These are phyloP conservation scores for Candida qinlingensis DNA, from an alignment of 805 yeast genomes.

Conservation along the genomic window DNA sequence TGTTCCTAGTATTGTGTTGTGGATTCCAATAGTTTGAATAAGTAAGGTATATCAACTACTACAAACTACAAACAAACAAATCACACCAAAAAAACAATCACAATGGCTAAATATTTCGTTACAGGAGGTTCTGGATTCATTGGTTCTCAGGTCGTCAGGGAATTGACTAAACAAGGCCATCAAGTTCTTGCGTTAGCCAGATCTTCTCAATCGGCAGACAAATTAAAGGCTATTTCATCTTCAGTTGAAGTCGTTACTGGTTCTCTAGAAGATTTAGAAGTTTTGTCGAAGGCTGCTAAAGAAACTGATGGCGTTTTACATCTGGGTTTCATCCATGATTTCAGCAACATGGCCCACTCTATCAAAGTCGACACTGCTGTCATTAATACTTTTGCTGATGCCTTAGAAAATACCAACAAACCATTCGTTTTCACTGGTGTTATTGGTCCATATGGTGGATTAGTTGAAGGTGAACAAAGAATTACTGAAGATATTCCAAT, in stretches of 20 bases:
- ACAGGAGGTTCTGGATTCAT: constrained; percentile 34
- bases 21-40: too few relatives aligned
- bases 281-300: constrained; percentile 24
- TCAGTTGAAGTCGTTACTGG: constrained; percentile 25
- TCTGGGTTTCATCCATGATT: constrained; percentile 29
- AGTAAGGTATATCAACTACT: too few relatives aligned
- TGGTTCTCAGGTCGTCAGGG: constrained; percentile 24
- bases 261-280: constrained; percentile 24
- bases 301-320: constrained; percentile 33
- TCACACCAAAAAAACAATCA: not conserved
- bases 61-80: not conserved
- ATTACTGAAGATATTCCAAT: not conserved
- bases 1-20: too few relatives aligned
- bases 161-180: constrained; percentile 23
- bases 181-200: constrained; percentile 29
- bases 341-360: constrained; percentile 16
- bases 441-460: not conserved
- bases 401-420: constrained; percentile 27
- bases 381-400: constrained; percentile 24
- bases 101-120: constrained; percentile 27
- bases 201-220: constrained; percentile 26
- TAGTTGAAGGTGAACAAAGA: constrained; percentile 1
- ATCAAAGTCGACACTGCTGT: constrained; percentile 26
- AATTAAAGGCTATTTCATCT: constrained; percentile 23
- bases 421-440: constrained; percentile 22